Conservation (phyloP, 352 stramenopile species). For the Phytopythium helicoides region DNA sequence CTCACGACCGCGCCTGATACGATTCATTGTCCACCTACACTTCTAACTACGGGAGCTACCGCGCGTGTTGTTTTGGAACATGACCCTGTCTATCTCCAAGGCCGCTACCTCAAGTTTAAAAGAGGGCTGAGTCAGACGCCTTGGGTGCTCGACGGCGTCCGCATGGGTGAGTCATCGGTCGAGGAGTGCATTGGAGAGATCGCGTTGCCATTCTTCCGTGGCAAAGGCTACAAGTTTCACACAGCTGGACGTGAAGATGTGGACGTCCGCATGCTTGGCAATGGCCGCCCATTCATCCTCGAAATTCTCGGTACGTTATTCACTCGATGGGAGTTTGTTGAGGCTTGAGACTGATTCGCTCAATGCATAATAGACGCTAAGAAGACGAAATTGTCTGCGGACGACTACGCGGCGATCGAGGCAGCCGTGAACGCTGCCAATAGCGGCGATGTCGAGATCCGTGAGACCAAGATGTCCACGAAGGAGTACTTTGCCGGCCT, state of each 20-base stretch:
- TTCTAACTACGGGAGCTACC: conserved; percentile 32
- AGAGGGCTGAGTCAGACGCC: conserved; percentile 89
- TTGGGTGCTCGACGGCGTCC: conserved; percentile 86
- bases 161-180: conserved; percentile 86
- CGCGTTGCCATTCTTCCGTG: conserved; percentile 62
- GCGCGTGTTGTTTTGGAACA: conserved; percentile 54
- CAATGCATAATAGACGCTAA: conserved; percentile 57
- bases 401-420: conserved; percentile 53
- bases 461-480: conserved; percentile 68
- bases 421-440: conserved; percentile 69
- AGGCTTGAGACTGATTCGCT: background rate
- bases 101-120: conserved; percentile 90
- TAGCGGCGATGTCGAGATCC: conserved; percentile 73
- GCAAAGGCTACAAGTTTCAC: conserved; percentile 93
- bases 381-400: conserved; percentile 52
- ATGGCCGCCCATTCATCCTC: conserved; percentile 91
- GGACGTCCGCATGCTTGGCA: conserved; percentile 96
- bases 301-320: conserved; percentile 49
- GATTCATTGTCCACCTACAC: conserved; percentile 53
- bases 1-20: conserved; percentile 47
- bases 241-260: conserved; percentile 96
- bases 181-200: conserved; percentile 87
- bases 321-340: too few species aligned
- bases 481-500: conserved; percentile 83
- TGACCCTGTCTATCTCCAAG: conserved; percentile 86